Conservation (phyloP, 345 rosid genomes). For the Reutealis trisperma region DNA sequence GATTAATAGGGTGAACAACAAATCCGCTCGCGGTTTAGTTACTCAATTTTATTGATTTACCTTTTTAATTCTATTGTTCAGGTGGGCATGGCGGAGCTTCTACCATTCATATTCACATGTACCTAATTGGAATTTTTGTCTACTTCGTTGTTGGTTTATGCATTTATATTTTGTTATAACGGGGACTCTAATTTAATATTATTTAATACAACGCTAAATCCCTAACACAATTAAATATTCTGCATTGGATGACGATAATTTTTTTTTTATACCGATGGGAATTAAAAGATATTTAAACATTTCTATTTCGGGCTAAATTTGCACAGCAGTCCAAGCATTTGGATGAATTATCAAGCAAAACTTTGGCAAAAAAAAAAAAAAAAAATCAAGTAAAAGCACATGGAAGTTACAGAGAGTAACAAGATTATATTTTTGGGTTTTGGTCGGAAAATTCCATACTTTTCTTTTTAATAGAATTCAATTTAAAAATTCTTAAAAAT, state of each 20-base stretch:
- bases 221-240: background rate
- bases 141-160: background rate
- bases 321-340: background rate
- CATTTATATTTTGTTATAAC: conserved; percentile 8
- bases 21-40: background rate
- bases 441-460: background rate
- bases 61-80: conserved; percentile 1
- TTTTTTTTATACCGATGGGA: background rate
- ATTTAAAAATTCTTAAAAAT: background rate
- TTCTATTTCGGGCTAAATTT: background rate
- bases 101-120: conserved; percentile 31
- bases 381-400: background rate
- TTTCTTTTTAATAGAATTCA: background rate
- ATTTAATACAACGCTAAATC: background rate
- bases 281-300: background rate
- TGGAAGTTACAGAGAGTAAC: background rate
- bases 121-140: background rate
- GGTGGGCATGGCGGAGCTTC: conserved; percentile 21
- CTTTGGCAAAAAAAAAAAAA: too few species aligned
- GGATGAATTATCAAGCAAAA: background rate
- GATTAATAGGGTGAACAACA: too few species aligned
- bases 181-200: background rate
- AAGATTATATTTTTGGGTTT: background rate
- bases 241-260: background rate
- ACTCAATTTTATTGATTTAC: background rate